Base-by-base conservation (phyloP, 306 rosid genomes). In the Citrullus colocynthis region DNA sequence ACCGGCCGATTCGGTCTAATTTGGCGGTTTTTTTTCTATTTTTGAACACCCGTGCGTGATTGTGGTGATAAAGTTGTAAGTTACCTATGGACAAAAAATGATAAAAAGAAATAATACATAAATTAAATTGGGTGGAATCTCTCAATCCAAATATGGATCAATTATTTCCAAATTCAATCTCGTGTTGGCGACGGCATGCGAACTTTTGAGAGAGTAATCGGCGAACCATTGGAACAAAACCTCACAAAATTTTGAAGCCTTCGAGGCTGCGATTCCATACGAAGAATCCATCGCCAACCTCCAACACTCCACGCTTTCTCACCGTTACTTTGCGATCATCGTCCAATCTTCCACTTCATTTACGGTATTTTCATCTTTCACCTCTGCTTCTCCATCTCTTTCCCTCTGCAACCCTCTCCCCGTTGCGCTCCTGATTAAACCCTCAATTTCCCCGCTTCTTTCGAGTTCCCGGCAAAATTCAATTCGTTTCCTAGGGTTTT, bases 401-500 rank as follows among this genome's bases (percentile, higher is more conserved):
- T 52, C 9, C 30, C 60, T 48, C 58, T 64, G 32, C 12, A 58
- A 42, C 64, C 36, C 15, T 65, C 67, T 52, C 54, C 78, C 51
- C 16, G 28, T 32, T 51, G 32, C 15, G 51, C 49, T 57, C 42
- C 55, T 76, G 57, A 48, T 45, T 48, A 56, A 76, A 76, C 63
- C 72, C 79, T 60, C 67, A 37, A 41, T 39, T 49, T 52, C n/a
- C 37, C 55, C 77, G 54, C 57, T 17, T 74, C 30, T 49, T 56
- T 28, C 42, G 1, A 20, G 42, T 80, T 84, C 83, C 80, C 82
- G 86, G 84, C 66, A 79, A 67, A 67, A 79, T 79, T 78, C 79
- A 80, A 59, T 78, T 61, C 57, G 15, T 2, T 52, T 74, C 4
- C 24, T 74, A 51, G 61, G 78, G 58, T 52, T 13, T 12, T 61